Base-by-base conservation (phyloP, 257 asterid genomes). In the Fraxinus anomala region DNA sequence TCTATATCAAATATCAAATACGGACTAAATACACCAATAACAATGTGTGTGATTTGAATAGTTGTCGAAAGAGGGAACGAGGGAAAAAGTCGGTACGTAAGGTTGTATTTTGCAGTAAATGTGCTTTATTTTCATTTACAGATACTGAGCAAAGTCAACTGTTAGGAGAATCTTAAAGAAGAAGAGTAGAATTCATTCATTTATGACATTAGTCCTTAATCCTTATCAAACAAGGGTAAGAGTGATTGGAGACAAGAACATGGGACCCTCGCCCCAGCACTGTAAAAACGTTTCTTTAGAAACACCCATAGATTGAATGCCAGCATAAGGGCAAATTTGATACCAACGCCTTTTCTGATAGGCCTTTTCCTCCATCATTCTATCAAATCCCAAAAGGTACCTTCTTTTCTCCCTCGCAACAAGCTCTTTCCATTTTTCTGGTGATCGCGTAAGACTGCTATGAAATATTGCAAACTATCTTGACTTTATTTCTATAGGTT, bases 331-430 rank as follows among this genome's bases (percentile, higher is more conserved):
- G 72, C 70, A 34, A 23, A 63, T 63, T 63, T 3, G 34, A 63
- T 12, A 3, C 17, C 71, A 77, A 72, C 79, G 72, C 77, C 80
- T 54, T 30, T 56, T 54, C 73, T 76, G 74, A 72, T 73, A 12
- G 76, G 51, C 72, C 72, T 49, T 68, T 76, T 65, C 54, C 34
- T 77, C 65, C 69, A 36, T 73, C 42, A 63, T 74, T 44, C 40
- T n/a, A 66, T 68, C 30, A 68, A 73, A 17, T 23, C 70, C n/a
- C 14, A 51, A 72, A 63, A 72, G 63, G 72, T 39, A 3, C 68
- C 71, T 33, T 68, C 73, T 19, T n/a, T 74, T 40, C 16, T 73
- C 72, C 82, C 56, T 51, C 80, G 44, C 70, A 28, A 72, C 51
- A 13, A 4, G 13, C 31, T 75, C 6, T 24, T 24, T 63, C 68